These are phyloP conservation scores for Kluyveromyces aestuarii DNA, from an alignment of 805 yeast species.

Conservation along the genomic window DNA sequence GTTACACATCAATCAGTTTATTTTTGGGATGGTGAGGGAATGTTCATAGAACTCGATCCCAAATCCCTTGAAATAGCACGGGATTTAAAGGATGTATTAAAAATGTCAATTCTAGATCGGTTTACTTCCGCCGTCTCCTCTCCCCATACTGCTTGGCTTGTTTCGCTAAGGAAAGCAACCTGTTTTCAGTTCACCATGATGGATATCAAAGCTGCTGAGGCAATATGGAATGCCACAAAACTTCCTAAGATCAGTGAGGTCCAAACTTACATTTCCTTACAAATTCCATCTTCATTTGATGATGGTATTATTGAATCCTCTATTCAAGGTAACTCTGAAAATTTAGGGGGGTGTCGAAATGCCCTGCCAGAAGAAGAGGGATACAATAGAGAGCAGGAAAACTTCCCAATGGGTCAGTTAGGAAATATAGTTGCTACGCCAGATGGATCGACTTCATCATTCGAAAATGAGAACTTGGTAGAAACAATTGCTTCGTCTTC, in stretches of 20 bases:
- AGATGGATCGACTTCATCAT: slow-evolving; percentile 8
- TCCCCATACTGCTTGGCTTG: slow-evolving; percentile 1
- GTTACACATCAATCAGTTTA: slow-evolving; percentile 8
- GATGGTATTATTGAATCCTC: slow-evolving; percentile 3
- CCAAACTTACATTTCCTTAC: slow-evolving; percentile 18
- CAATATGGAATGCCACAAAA: background rate
- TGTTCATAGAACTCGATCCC: slow-evolving; percentile 12
- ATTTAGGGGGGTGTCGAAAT: slow-evolving; percentile 8
- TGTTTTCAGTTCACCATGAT: background rate
- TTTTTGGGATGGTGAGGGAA: slow-evolving; percentile 13
- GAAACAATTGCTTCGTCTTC: background rate
- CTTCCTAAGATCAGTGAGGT: slow-evolving; percentile 28
- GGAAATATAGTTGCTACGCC: slow-evolving; percentile 11
- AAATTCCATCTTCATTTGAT: slow-evolving; percentile 6
- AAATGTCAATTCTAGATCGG: slow-evolving; percentile 4
- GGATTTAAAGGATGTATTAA: slow-evolving; percentile 8
- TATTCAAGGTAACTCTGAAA: background rate
- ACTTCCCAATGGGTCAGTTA: slow-evolving; percentile 1
- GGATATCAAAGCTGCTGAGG: background rate
- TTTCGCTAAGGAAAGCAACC: background rate
- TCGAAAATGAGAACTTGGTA: background rate
- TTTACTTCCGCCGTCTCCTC: slow-evolving; percentile 1
- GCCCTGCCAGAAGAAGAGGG: slow-evolving; percentile 4
- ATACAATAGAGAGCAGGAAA: background rate
- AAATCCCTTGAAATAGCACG: slow-evolving; percentile 5